These are phyloP conservation scores for Conoideocrella luteorostrata DNA, from an alignment of 2,329 filamentous ascomycete species.

Conservation along the genomic window DNA sequence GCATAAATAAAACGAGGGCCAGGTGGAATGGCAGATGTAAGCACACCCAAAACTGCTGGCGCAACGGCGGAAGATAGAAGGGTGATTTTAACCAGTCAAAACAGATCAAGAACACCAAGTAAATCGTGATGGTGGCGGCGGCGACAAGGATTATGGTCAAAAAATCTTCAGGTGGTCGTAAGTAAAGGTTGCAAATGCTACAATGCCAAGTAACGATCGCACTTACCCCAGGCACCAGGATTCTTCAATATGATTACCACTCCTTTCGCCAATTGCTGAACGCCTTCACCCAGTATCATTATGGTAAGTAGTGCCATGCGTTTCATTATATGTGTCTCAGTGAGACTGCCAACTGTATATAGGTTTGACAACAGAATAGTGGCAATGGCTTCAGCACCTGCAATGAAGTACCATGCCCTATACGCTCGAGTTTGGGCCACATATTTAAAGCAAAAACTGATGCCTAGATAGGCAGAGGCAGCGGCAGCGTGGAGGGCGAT, in stretches of 20 bases:
- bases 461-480: slow-evolving; percentile 33
- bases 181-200: too few relatives aligned
- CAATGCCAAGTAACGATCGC: background rate
- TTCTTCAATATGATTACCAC: slow-evolving; percentile 44
- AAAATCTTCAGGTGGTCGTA: too few relatives aligned
- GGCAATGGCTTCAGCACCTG: slow-evolving; percentile 44
- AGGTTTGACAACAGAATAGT: slow-evolving; percentile 47
- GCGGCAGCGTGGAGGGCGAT: slow-evolving; percentile 28
- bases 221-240: slow-evolving; percentile 33
- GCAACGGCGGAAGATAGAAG: slow-evolving; percentile 43
- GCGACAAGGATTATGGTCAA: slow-evolving; percentile 35
- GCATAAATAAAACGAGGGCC: slow-evolving; percentile 55
- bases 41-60: slow-evolving; percentile 52
- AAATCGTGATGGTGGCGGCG: slow-evolving; percentile 33
- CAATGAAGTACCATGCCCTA: slow-evolving; percentile 46
- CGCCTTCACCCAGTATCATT: slow-evolving; percentile 61
- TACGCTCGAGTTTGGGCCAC: slow-evolving; percentile 28
- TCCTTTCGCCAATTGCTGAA: slow-evolving; percentile 48
- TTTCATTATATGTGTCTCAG: slow-evolving; percentile 56
- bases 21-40: slow-evolving; percentile 60
- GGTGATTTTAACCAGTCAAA: slow-evolving; percentile 61
- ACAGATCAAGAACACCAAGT: slow-evolving; percentile 40
- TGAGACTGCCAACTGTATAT: slow-evolving; percentile 53
- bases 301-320: slow-evolving; percentile 58
- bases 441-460: slow-evolving; percentile 31